These are phyloP conservation scores for Williopsis jadinii DNA, from an alignment of 1,139 yeast species.

Conservation along the genomic window DNA sequence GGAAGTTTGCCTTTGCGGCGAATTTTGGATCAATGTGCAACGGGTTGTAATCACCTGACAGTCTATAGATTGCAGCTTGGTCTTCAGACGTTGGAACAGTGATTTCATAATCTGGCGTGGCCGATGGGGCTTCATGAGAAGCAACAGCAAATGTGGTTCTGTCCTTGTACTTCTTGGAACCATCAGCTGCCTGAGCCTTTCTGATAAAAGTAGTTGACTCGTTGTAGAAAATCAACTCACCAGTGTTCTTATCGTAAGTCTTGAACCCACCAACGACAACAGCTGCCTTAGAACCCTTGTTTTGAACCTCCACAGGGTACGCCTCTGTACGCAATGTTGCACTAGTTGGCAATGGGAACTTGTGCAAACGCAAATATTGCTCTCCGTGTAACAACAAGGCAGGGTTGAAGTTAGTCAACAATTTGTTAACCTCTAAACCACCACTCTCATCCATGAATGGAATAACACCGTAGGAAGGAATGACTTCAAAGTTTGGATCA, in stretches of 20 bases:
- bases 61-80: conserved; percentile 85
- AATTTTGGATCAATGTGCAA: conserved; percentile 89
- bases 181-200: conserved; percentile 54
- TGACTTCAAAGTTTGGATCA: conserved; percentile 71
- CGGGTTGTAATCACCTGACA: conserved; percentile 93
- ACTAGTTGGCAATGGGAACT: conserved; percentile 75
- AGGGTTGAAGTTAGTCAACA: conserved; percentile 81
- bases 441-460: conserved; percentile 56
- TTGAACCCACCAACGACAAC: conserved; percentile 70
- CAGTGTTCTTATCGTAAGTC: conserved; percentile 63
- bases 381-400: conserved; percentile 91
- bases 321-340: conserved; percentile 56
- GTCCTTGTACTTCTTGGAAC: conserved; percentile 41
- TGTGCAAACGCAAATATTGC: conserved; percentile 75
- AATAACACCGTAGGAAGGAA: conserved; percentile 89
- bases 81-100: conserved; percentile 59
- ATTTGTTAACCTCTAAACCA: conserved; percentile 44
- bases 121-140: conserved; percentile 54
- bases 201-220: conserved; percentile 85
- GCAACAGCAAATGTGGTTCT: conserved; percentile 55
- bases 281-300: conserved; percentile 88
- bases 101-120: conserved; percentile 58
- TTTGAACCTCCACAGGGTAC: conserved; percentile 65
- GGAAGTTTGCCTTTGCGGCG: conserved; percentile 86
- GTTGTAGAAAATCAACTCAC: conserved; percentile 67